Conservation (phyloP, 108 stramenopile genomes). For the Poteriospumella lacustris region DNA sequence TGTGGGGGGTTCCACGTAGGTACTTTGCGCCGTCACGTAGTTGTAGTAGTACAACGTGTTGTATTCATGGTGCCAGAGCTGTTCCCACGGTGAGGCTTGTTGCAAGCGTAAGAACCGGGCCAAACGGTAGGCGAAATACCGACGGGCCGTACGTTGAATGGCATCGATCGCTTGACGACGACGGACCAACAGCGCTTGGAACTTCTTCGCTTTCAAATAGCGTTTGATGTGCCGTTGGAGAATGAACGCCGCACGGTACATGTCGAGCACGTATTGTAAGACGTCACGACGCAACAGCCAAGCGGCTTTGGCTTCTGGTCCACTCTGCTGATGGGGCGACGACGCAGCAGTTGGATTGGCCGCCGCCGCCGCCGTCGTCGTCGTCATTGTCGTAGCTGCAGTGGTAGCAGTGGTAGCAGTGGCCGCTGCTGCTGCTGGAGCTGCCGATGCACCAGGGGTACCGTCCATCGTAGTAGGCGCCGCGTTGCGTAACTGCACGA, state of each 20-base stretch:
- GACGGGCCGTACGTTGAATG: conserved; percentile 31
- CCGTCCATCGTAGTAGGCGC: no score
- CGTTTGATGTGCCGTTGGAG: conserved; percentile 33
- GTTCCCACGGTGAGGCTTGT: conserved; percentile 41
- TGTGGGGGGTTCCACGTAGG: conserved; percentile 28
- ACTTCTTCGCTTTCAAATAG: conserved; percentile 25
- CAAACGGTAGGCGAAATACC: neutral
- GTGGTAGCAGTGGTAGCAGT: no score
- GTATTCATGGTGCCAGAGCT: conserved; percentile 39
- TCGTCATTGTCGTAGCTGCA: no score
- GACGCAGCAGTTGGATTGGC: no score
- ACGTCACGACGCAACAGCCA: conserved; percentile 29
- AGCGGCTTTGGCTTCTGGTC: conserved; percentile 27
- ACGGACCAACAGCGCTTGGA: conserved; percentile 18
- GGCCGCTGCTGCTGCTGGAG: no score
- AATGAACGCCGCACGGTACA: neutral
- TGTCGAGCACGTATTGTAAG: neutral
- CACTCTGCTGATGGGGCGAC: no score
- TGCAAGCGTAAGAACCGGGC: conserved; percentile 26
- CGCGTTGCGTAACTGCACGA: no score
- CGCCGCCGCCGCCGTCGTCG: no score
- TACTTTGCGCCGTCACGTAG: conserved; percentile 34
- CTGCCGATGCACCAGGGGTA: no score
- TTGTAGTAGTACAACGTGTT: conserved; percentile 42
- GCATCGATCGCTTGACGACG: conserved; percentile 27